These are phyloP conservation scores for Fusarium sp. DNA, from an alignment of 2,329 filamentous ascomycete genomes.

Conservation along the genomic window DNA sequence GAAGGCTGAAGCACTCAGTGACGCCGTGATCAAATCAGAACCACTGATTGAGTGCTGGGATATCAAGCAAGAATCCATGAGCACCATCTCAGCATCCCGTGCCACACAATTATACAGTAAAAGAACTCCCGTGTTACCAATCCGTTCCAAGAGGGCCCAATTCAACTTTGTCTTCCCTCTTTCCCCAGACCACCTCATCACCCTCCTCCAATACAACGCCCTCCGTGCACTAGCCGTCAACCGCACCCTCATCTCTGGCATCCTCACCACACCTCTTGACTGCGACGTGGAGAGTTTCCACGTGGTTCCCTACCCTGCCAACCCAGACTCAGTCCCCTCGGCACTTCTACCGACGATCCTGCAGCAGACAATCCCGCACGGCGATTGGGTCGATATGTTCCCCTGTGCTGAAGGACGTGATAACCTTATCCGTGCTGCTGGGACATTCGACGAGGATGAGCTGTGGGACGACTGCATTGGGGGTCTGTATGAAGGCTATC, in stretches of 20 bases:
- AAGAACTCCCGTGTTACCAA: not conserved
- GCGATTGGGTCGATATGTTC: constrained; percentile 35
- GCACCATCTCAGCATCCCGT: not conserved
- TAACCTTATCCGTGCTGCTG: constrained; percentile 10
- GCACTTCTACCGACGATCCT: constrained; percentile 23
- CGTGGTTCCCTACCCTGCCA: constrained; percentile 17
- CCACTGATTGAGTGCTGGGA: constrained; percentile 21
- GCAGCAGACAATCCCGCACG: constrained; percentile 23
- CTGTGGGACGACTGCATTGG: constrained; percentile 60
- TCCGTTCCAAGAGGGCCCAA: not conserved
- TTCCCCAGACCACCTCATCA: constrained; percentile 26
- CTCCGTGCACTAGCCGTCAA: constrained; percentile 29
- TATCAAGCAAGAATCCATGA: constrained; percentile 16
- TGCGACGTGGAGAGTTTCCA: constrained; percentile 22
- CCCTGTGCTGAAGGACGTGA: constrained; percentile 16
- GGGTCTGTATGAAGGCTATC: constrained; percentile 60
- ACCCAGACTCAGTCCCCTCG: not conserved
- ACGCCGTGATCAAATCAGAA: constrained; percentile 1
- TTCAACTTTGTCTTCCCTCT: constrained; percentile 15
- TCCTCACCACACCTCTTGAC: constrained; percentile 19
- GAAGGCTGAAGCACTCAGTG: not conserved
- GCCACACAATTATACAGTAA: constrained; percentile 4
- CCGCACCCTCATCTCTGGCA: constrained; percentile 22
- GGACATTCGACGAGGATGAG: constrained; percentile 57
- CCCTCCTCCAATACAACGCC: constrained; percentile 33